Conservation (phyloP, 192 early-diverging fungal species). For the Cladochytrium replicatum region DNA sequence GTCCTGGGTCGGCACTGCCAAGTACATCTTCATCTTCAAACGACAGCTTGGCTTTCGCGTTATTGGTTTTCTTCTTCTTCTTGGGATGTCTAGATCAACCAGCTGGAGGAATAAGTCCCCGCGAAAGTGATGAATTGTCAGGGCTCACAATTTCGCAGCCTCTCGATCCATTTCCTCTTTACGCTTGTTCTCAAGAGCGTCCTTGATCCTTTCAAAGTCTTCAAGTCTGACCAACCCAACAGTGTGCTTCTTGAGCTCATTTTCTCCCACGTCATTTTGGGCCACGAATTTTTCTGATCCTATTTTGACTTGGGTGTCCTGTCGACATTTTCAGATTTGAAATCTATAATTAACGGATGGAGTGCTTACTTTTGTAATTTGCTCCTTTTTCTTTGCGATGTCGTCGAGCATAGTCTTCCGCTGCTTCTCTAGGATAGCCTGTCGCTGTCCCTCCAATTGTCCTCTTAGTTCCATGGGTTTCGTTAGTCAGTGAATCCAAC, state of each 20-base stretch:
- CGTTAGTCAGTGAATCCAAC: not conserved
- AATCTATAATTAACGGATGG: not conserved
- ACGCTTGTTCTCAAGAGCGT: constrained; percentile 57
- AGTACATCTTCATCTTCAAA: constrained; percentile 50
- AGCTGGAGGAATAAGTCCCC: not conserved
- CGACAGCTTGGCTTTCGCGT: constrained; percentile 54
- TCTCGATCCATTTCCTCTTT: constrained; percentile 62
- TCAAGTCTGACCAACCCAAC: constrained; percentile 80
- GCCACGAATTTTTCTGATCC: constrained; percentile 69
- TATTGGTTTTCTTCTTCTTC: constrained; percentile 58
- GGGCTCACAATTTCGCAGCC: constrained; percentile 37
- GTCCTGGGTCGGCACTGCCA: constrained; percentile 4
- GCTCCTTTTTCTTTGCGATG: constrained; percentile 57
- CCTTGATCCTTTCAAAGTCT: constrained; percentile 80
- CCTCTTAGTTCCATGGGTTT: not conserved
- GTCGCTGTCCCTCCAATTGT: constrained; percentile 36
- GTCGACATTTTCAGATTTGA: not conserved
- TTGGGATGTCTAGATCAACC: too few relatives aligned
- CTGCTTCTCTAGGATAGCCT: constrained; percentile 56
- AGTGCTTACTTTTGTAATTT: constrained; percentile 50
- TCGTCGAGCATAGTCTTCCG: constrained; percentile 59
- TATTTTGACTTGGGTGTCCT: constrained; percentile 59
- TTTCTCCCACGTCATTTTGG: constrained; percentile 67
- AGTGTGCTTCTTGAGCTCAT: constrained; percentile 76
- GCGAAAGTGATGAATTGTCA: not conserved